Conservation (phyloP, 352 stramenopile genomes). For the Albugo laibachii region DNA sequence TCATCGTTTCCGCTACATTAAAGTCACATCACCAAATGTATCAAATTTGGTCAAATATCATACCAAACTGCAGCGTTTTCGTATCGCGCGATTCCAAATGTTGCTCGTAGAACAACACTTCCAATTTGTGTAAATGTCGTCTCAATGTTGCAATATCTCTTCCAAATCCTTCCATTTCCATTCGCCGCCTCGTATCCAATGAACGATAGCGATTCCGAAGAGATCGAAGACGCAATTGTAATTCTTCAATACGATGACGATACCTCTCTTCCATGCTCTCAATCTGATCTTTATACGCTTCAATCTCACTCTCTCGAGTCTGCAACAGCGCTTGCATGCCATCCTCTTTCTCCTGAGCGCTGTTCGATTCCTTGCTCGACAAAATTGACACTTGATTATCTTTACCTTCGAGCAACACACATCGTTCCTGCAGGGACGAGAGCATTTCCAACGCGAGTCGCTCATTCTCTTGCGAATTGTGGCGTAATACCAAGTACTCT, state of each 20-base stretch:
- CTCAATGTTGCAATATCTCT: slow-evolving; percentile 37
- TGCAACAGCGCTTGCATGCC: slow-evolving; percentile 21
- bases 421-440: slow-evolving; percentile 17
- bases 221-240: slow-evolving; percentile 45
- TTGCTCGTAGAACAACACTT: slow-evolving; percentile 41
- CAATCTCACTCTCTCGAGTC: slow-evolving; percentile 34
- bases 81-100: slow-evolving; percentile 21
- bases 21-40: not conserved
- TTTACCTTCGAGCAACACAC: slow-evolving; percentile 22
- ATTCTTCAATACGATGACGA: slow-evolving; percentile 37
- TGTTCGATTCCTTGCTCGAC: slow-evolving; percentile 25
- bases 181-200: slow-evolving; percentile 39
- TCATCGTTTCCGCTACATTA: slow-evolving; percentile 13
- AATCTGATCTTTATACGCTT: slow-evolving; percentile 63
- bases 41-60: not conserved
- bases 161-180: slow-evolving; percentile 76
- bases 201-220: slow-evolving; percentile 31
- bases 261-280: slow-evolving; percentile 48
- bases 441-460: slow-evolving; percentile 39
- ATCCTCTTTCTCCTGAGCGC: slow-evolving; percentile 17
- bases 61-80: slow-evolving; percentile 23
- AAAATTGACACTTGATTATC: slow-evolving; percentile 16
- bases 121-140: slow-evolving; percentile 45
- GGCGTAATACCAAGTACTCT: slow-evolving; percentile 52
- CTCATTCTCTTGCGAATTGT: slow-evolving; percentile 41